A percentile compares a stretch with the other conserved stretches of the same genome.
These are phyloP conservation scores for Cyanodermella asteris DNA, from an alignment of 2,329 filamentous ascomycete genomes.

Conservation along the genomic window DNA sequence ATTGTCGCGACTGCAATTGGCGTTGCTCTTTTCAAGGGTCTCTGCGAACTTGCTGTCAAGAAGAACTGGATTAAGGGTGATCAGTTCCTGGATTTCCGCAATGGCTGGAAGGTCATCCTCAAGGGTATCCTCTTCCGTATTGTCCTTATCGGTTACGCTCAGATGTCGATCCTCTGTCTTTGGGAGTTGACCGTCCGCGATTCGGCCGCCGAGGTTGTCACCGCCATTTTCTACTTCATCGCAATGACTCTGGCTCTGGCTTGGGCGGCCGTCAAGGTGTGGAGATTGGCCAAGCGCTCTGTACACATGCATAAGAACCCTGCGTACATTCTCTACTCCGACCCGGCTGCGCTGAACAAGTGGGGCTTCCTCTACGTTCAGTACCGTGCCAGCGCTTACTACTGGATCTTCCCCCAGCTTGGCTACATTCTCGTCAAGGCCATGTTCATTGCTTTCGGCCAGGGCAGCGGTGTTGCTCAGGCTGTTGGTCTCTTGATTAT, in stretches of 20 bases:
- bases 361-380: conserved; percentile 97
- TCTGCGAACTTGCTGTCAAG: conserved; percentile 56
- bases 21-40: conserved; percentile 58
- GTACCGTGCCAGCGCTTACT: conserved; percentile 88
- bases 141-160: conserved; percentile 72
- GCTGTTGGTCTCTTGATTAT: conserved; percentile 66
- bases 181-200: conserved; percentile 83
- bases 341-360: conserved; percentile 84
- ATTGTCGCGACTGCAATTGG: conserved; percentile 50
- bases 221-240: conserved; percentile 75
- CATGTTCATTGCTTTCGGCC: conserved; percentile 68
- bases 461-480: conserved; percentile 48
- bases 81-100: conserved; percentile 81
- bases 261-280: conserved; percentile 80
- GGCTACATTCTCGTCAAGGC: conserved; percentile 66
- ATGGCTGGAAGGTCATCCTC: conserved; percentile 77
- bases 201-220: conserved; percentile 64
- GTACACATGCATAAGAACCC: conserved; percentile 87
- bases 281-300: conserved; percentile 69
- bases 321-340: conserved; percentile 89
- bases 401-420: conserved; percentile 69
- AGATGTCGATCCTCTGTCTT: conserved; percentile 72
- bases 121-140: conserved; percentile 88
- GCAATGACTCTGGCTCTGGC: conserved; percentile 55
- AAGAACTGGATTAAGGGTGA: conserved; percentile 59